A percentile compares a stretch with the other conserved stretches of the same genome.
These are phyloP conservation scores for Ophiostoma montium DNA, from an alignment of 2,329 filamentous ascomycete species.

Conservation along the genomic window DNA sequence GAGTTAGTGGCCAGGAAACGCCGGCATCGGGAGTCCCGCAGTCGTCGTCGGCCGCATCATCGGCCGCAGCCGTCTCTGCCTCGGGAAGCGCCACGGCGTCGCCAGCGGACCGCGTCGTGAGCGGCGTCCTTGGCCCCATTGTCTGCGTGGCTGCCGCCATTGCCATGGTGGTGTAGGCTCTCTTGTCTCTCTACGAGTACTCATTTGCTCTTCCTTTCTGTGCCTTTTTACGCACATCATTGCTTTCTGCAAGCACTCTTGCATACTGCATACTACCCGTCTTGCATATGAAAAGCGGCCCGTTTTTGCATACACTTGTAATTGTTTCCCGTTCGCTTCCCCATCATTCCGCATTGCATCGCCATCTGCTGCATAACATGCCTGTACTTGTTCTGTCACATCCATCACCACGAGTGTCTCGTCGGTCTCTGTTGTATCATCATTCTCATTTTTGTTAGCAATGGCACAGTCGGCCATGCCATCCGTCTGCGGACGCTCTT, in stretches of 20 bases:
- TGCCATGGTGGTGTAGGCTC: conserved; percentile 14
- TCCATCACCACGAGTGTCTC: too few relatives aligned
- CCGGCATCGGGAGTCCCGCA: conserved; percentile 16
- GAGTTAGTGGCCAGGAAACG: conserved; percentile 24
- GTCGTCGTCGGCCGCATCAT: conserved; percentile 11
- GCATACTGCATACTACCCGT: background rate
- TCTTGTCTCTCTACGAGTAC: background rate
- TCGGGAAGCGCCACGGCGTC: conserved; percentile 15
- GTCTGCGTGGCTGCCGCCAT: conserved; percentile 16
- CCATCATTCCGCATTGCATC: too few relatives aligned
- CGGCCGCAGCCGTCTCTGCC: conserved; percentile 10
- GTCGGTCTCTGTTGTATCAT: background rate
- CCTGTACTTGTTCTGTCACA: too few relatives aligned
- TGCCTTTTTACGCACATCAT: too few relatives aligned
- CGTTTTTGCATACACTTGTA: background rate
- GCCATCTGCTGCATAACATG: too few relatives aligned
- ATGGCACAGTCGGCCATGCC: background rate
- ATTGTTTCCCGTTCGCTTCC: too few relatives aligned
- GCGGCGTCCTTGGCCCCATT: conserved; percentile 12
- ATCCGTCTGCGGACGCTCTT: background rate
- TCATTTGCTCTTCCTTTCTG: too few relatives aligned
- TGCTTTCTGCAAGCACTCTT: background rate
- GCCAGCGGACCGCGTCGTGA: conserved; percentile 14
- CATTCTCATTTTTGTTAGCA: background rate
- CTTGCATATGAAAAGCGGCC: background rate